A percentile compares a stretch with the other conserved stretches of the same genome.
Conservation (phyloP, 2,329 filamentous ascomycete species). For the Grosmannia clavigera region DNA sequence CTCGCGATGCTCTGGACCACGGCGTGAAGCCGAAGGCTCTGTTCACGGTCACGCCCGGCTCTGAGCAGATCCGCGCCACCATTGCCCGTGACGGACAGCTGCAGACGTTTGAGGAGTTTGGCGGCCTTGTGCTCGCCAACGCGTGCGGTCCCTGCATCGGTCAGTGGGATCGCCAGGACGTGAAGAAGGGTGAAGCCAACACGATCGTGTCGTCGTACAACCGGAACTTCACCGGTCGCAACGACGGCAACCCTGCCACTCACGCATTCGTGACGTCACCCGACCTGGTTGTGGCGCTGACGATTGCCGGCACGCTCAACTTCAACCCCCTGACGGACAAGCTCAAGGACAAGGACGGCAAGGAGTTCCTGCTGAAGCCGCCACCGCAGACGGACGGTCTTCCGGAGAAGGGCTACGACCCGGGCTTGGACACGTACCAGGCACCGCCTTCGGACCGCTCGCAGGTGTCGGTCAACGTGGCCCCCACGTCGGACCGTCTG, state of each 20-base stretch:
- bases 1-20: slow-evolving; percentile 78
- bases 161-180: slow-evolving; percentile 87
- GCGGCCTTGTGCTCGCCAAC: slow-evolving; percentile 83
- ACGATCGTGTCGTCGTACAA: slow-evolving; percentile 97
- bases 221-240: slow-evolving; percentile 93
- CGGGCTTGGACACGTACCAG: slow-evolving; percentile 74
- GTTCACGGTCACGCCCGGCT: slow-evolving; percentile 95
- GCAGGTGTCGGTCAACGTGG: slow-evolving; percentile 67
- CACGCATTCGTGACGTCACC: slow-evolving; percentile 99
- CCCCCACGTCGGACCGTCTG: slow-evolving; percentile 79
- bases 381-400: slow-evolving; percentile 56
- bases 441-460: slow-evolving; percentile 62
- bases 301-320: slow-evolving; percentile 80
- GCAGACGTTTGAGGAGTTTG: slow-evolving; percentile 71
- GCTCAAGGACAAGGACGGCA: slow-evolving; percentile 69
- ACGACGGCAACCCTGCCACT: slow-evolving; percentile 89
- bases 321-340: slow-evolving; percentile 93
- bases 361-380: slow-evolving; percentile 60
- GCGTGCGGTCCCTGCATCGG: slow-evolving; percentile 91
- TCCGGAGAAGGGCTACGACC: slow-evolving; percentile 71
- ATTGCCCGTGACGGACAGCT: slow-evolving; percentile 82
- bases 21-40: slow-evolving; percentile 86
- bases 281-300: slow-evolving; percentile 92
- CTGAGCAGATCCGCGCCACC: slow-evolving; percentile 92
- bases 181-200: slow-evolving; percentile 74